A percentile compares a stretch with the other conserved stretches of the same genome.
phyloP scores from a whole-genome alignment of 2,329 filamentous ascomycete genomes.

The Chalara sp. region DNA sequence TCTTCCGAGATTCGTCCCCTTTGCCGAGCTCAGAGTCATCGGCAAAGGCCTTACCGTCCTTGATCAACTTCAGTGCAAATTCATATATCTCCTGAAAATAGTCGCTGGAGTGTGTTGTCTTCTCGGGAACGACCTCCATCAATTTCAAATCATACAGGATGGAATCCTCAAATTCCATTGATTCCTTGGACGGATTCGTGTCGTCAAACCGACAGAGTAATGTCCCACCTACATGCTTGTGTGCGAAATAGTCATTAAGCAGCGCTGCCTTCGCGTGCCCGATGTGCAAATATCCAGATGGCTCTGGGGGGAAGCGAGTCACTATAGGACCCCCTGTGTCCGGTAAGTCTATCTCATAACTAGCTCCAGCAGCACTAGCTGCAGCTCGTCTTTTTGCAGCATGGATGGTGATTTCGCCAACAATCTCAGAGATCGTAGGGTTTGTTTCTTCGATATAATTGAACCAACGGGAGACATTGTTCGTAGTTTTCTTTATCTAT shows the following conservation, averaged over 20 bases:
- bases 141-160: conserved; percentile 88
- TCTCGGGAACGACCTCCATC: conserved; percentile 86
- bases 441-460: conserved; percentile 75
- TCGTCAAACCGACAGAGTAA: conserved; percentile 92
- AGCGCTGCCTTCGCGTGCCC: conserved; percentile 92
- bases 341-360: conserved; percentile 81
- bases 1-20: conserved; percentile 78
- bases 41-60: conserved; percentile 81
- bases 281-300: conserved; percentile 90
- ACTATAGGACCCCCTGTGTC: conserved; percentile 85
- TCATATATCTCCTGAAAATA: conserved; percentile 93
- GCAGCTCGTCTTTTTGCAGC: conserved; percentile 62
- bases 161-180: conserved; percentile 89
- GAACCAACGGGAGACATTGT: conserved; percentile 82
- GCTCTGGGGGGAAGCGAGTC: conserved; percentile 89
- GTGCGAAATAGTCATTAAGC: conserved; percentile 94
- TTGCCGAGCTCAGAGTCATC: conserved; percentile 89
- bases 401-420: conserved; percentile 63
- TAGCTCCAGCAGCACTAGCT: conserved; percentile 70
- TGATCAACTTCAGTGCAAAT: conserved; percentile 76
- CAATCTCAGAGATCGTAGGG: conserved; percentile 65
- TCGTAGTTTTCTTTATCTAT: conserved; percentile 62
- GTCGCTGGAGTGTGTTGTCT: conserved; percentile 87
- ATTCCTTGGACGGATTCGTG: conserved; percentile 96
- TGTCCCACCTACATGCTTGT: conserved; percentile 86